Base-by-base conservation (phyloP, 1,284 basidiomycete species). In the Taiwanofungus camphoratus region DNA sequence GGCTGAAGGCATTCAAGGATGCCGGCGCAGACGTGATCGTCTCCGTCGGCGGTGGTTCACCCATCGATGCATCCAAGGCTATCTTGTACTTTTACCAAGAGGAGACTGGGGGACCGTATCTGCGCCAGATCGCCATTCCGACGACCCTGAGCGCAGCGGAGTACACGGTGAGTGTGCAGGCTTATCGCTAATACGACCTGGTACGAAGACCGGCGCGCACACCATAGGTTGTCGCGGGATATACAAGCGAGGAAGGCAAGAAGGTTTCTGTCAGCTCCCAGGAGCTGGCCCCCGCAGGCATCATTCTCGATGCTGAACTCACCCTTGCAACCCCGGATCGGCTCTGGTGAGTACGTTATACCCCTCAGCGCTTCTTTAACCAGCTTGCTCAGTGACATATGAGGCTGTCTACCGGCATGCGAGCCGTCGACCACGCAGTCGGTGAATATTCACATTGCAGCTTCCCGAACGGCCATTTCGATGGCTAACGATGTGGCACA, bases 141-240 rank as follows among this genome's bases (percentile, higher is more conserved):
- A 92, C 88, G 2, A 90, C 88, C 5, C 65, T 91, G 23, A 87
- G 82, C 50, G 87, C 87, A 1, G 89, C 88, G 1, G 87, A 91
- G 56, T 86, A 84, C 55, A 72, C 73, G 36, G 83, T 81, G 49
- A 46, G 72, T 58, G 8, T 31, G 12, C 19, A 16, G 31, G 12
- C 42, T 34, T 23, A 22, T 35, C 16, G 38, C 31, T 36, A 4
- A 9, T 5, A 21, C 36, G 9, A 24, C 9, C 26, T 9, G 9
- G 9, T n/a, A 8, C n/a, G 26, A 29, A n/a, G 9, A n/a, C 26
- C 26, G 26, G n/a, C 26, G 26, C n/a, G 9, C 26, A 9, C 26
- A 9, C 26, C n/a, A 9, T 9, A 53, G 51, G 79, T 75, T 38
- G 79, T 78, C 36, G 86, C 84, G 24, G 88, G 88, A 1, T 89